phyloP scores from a whole-genome alignment of 768 basidiomycete species.

The Lyophyllum semitale region DNA sequence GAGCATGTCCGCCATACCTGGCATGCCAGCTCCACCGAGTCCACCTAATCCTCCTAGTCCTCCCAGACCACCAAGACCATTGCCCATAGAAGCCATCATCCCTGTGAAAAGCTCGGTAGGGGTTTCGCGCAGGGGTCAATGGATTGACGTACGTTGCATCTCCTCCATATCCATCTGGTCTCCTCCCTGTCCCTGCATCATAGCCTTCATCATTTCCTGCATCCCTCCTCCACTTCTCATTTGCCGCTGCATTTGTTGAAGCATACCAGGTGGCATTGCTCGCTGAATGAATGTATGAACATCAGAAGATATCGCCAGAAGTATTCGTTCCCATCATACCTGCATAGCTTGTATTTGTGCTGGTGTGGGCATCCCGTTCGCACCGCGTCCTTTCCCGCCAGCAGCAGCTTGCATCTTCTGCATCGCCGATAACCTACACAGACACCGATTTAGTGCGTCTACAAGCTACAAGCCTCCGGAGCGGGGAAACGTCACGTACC shows the following conservation, averaged over 20 bases:
- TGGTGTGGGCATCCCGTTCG: conserved; percentile 87
- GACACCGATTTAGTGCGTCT: background rate
- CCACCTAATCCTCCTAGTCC: conserved; percentile 65
- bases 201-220: conserved; percentile 97
- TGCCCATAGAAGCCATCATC: conserved; percentile 89
- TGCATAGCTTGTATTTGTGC: conserved; percentile 95
- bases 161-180: conserved; percentile 93
- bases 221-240: conserved; percentile 82
- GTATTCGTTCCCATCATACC: conserved; percentile 43
- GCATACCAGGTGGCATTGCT: conserved; percentile 92
- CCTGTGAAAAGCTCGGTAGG: conserved; percentile 38
- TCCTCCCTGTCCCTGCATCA: conserved; percentile 94
- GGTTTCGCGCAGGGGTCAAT: background rate
- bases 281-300: conserved; percentile 46
- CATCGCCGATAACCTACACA: conserved; percentile 75
- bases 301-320: background rate
- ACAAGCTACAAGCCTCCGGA: background rate
- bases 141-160: conserved; percentile 72
- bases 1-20: conserved; percentile 76
- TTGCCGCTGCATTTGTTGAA: conserved; percentile 90
- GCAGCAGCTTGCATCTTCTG: conserved; percentile 91
- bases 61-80: conserved; percentile 57
- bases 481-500: conserved; percentile 46
- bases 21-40: conserved; percentile 56
- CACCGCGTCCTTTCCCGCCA: conserved; percentile 84